Percentiles rank a stretch among this genome's conserved stretches.
phyloP scores from a whole-genome alignment of 2,329 filamentous ascomycete species.

The Penicillium sp. region DNA sequence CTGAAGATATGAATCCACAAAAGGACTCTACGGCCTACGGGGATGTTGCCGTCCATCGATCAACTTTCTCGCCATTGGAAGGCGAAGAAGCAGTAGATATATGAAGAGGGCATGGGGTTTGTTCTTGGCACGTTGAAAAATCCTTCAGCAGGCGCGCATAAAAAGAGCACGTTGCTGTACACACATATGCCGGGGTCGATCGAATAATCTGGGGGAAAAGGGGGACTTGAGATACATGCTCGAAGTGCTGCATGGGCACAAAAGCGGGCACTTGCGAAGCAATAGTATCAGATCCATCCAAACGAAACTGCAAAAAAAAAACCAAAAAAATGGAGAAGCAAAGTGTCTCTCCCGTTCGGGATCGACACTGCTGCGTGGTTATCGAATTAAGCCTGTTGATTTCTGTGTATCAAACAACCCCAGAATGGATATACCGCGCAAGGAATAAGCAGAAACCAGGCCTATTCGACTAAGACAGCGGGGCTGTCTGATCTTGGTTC shows the following conservation, averaged over 20 bases:
- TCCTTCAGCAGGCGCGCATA: slow-evolving; percentile 70
- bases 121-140: slow-evolving; percentile 66
- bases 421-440: slow-evolving; percentile 27
- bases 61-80: slow-evolving; percentile 49
- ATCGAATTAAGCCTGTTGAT: slow-evolving; percentile 38
- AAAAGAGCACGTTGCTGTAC: slow-evolving; percentile 67
- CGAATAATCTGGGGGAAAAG: background rate
- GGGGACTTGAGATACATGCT: background rate
- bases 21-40: slow-evolving; percentile 25
- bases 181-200: slow-evolving; percentile 64
- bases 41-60: slow-evolving; percentile 53
- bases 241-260: slow-evolving; percentile 2
- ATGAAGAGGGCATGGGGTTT: slow-evolving; percentile 45
- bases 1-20: background rate
- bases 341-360: slow-evolving; percentile 15
- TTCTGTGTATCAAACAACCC: slow-evolving; percentile 34
- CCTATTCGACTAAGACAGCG: slow-evolving; percentile 31
- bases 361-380: slow-evolving; percentile 27
- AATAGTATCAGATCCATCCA: background rate
- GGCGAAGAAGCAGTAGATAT: slow-evolving; percentile 54
- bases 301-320: slow-evolving; percentile 5
- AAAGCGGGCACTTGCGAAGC: background rate
- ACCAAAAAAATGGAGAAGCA: slow-evolving; percentile 18
- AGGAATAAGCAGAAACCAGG: slow-evolving; percentile 35
- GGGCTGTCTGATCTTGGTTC: slow-evolving; percentile 34